A percentile compares a stretch with the other conserved stretches of the same genome.
These are phyloP conservation scores for Novymonas esmeraldas DNA, from an alignment of 208 protist species.

Conservation along the genomic window DNA sequence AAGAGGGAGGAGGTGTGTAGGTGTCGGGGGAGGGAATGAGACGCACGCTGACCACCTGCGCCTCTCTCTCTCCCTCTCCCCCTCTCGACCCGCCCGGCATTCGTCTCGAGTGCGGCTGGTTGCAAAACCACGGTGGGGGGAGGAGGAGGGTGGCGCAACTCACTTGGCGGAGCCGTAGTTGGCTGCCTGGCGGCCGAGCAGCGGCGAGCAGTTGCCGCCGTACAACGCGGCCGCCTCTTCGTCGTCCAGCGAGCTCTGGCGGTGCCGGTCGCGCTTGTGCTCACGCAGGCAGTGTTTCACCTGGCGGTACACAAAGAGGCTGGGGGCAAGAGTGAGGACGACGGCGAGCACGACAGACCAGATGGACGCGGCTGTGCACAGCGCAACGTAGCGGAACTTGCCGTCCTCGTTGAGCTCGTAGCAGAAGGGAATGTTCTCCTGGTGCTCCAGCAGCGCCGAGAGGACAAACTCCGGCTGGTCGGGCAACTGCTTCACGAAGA, in stretches of 20 bases:
- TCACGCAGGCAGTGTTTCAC: slow-evolving; percentile 22
- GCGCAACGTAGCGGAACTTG: slow-evolving; percentile 74
- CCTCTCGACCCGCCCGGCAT: not conserved
- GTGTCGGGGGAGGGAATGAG: not conserved
- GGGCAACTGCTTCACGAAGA: slow-evolving; percentile 70
- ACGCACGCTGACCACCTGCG: not conserved
- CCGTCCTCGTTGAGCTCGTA: slow-evolving; percentile 80
- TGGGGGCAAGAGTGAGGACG: slow-evolving; percentile 34
- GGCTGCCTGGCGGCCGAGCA: slow-evolving; percentile 16
- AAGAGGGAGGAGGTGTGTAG: not conserved
- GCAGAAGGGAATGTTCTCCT: slow-evolving; percentile 84
- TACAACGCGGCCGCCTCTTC: not conserved
- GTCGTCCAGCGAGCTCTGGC: not conserved
- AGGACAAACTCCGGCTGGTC: slow-evolving; percentile 90
- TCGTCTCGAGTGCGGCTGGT: too few species aligned
- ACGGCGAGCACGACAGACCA: slow-evolving; percentile 57
- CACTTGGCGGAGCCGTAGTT: slow-evolving; percentile 29
- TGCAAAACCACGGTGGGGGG: not conserved
- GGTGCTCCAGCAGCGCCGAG: slow-evolving; percentile 71
- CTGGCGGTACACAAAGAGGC: slow-evolving; percentile 37
- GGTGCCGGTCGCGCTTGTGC: slow-evolving; percentile 3
- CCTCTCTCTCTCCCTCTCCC: not conserved
- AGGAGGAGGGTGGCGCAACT: not conserved
- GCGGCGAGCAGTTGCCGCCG: slow-evolving; percentile 18
- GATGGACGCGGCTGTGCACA: slow-evolving; percentile 78